phyloP scores from a whole-genome alignment of 768 basidiomycete genomes.

The Phaeotremella skinneri region DNA sequence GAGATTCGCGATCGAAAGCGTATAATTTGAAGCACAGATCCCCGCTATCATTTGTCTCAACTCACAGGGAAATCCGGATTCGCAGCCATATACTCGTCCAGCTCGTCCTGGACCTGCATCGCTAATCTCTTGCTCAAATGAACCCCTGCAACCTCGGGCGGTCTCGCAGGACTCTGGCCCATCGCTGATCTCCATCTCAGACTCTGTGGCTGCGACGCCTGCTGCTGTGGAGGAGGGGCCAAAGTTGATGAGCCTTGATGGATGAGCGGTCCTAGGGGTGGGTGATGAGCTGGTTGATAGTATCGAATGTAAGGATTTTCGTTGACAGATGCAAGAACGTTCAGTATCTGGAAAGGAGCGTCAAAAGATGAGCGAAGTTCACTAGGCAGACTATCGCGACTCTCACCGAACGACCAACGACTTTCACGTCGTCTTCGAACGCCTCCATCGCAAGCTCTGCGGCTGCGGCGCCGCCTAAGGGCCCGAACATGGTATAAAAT shows the following conservation, averaged over 20 bases:
- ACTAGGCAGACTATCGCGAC: background rate
- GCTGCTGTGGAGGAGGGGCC: slow-evolving; percentile 20
- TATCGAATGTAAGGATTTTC: slow-evolving; percentile 93
- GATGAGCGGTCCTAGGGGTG: slow-evolving; percentile 78
- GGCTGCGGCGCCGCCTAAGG: slow-evolving; percentile 67
- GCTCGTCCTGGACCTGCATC: slow-evolving; percentile 71
- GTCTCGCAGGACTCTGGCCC: slow-evolving; percentile 22
- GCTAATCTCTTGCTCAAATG: slow-evolving; percentile 79
- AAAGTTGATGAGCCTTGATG: slow-evolving; percentile 49
- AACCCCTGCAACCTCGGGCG: slow-evolving; percentile 62
- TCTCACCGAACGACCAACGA: slow-evolving; percentile 55
- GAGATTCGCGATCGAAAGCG: background rate
- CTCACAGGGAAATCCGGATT: slow-evolving; percentile 86
- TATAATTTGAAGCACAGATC: background rate
- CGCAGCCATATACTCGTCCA: slow-evolving; percentile 81
- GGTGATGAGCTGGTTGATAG: slow-evolving; percentile 77
- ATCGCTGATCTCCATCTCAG: slow-evolving; percentile 50
- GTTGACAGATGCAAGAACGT: slow-evolving; percentile 81
- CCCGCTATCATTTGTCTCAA: slow-evolving; percentile 10
- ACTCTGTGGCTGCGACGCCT: slow-evolving; percentile 23
- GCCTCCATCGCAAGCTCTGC: slow-evolving; percentile 67
- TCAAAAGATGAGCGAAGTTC: slow-evolving; percentile 7
- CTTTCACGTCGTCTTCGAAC: slow-evolving; percentile 82
- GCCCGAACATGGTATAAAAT: slow-evolving; percentile 87
- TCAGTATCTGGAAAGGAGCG: slow-evolving; percentile 62